A percentile compares a stretch with the other conserved stretches of the same genome.
Conservation (phyloP, 371 early-diverging fungal genomes). For the Syncephalis plumigaleata region DNA sequence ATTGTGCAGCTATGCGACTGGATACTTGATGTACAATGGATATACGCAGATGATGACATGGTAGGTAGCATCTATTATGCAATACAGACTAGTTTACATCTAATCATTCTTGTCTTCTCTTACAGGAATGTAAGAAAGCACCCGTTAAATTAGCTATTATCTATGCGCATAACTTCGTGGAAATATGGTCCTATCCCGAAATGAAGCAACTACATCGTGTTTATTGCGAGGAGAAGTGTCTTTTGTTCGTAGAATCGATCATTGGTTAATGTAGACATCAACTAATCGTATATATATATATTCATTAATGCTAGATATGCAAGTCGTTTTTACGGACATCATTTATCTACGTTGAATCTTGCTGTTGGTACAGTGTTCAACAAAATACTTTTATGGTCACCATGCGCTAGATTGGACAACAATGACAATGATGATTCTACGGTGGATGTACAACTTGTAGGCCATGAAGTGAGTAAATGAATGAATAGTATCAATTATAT, state of each 20-base stretch:
- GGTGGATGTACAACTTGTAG: slow-evolving; percentile 26
- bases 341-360: slow-evolving; percentile 23
- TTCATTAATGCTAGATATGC: slow-evolving; percentile 22
- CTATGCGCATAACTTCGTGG: slow-evolving; percentile 57
- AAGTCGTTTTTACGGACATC: slow-evolving; percentile 44
- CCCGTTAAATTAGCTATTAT: slow-evolving; percentile 29
- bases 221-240: slow-evolving; percentile 38
- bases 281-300: too few species aligned
- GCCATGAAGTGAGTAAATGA: slow-evolving; percentile 29
- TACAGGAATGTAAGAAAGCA: background rate
- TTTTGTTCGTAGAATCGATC: too few species aligned
- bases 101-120: background rate
- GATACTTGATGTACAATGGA: slow-evolving; percentile 6
- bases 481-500: background rate
- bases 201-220: slow-evolving; percentile 12
- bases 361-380: slow-evolving; percentile 77
- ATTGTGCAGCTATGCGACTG: slow-evolving; percentile 4
- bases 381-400: slow-evolving; percentile 53
- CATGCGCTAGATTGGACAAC: background rate
- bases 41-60: background rate
- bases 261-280: background rate
- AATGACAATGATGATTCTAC: slow-evolving; percentile 21
- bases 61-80: background rate
- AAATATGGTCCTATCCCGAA: slow-evolving; percentile 22
- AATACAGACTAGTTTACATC: background rate